Base-by-base conservation (phyloP, 1,139 yeast genomes). In the Yamadazyma oceani region DNA sequence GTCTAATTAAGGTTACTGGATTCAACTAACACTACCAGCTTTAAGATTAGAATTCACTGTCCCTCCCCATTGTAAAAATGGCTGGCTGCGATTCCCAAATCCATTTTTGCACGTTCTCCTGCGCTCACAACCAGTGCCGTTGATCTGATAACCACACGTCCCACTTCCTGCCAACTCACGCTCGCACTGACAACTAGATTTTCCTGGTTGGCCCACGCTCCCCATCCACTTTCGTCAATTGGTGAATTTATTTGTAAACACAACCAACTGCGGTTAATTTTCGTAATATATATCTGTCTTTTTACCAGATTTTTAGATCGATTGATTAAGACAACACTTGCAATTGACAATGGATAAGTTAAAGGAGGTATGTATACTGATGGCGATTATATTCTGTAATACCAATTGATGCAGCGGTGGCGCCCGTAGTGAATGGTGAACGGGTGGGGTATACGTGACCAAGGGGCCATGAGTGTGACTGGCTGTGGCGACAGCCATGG, bases 361-460 rank as follows among this genome's bases (percentile, higher is more conserved):
- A 49, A 72, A 70, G 65, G 78, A 72, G 54, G 78, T 72, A 70
- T 51, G 77, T 70, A 59, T 39, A 31, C n/a, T n/a, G n/a, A n/a
- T n/a, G n/a, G n/a, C n/a, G n/a, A n/a, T n/a, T n/a, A n/a, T n/a
- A n/a, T n/a, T n/a, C n/a, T n/a, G n/a, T n/a, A n/a, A n/a, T n/a
- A n/a, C n/a, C n/a, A n/a, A n/a, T n/a, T n/a, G n/a, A n/a, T n/a
- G n/a, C n/a, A n/a, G n/a, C n/a, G n/a, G n/a, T n/a, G n/a, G n/a
- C n/a, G n/a, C n/a, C n/a, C n/a, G n/a, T n/a, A n/a, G n/a, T n/a
- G n/a, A n/a, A n/a, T n/a, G n/a, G n/a, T n/a, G n/a, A n/a, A n/a
- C n/a, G n/a, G n/a, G n/a, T n/a, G n/a, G n/a, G n/a, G n/a, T n/a
- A n/a, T n/a, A n/a, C n/a, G n/a, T n/a, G n/a, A n/a, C n/a, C n/a